Evolutionary conservation across 1,139 yeast species (phyloP), one percentile per base, ranked within the genome.

Genomic region (Groenewaldozyma sp.): DNA sequence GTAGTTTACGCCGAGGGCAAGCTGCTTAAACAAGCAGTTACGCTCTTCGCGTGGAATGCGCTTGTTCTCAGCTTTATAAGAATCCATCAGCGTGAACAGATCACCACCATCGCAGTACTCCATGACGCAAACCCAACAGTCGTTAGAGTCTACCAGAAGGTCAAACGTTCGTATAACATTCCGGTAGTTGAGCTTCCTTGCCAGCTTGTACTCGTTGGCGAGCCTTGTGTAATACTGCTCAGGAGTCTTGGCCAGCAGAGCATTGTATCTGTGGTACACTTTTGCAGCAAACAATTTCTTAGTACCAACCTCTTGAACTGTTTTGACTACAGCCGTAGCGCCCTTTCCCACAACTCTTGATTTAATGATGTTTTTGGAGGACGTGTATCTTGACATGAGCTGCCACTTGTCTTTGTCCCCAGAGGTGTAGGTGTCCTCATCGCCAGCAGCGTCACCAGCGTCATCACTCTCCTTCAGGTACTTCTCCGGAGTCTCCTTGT

Each of bases 91-190:
- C 0, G 75, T 60, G 51, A 71, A 81, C 28, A 82, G 62, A 58
- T 82, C 87, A 28, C 93, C 91, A 38, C 84, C 80, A 2, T 78
- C 73, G 41, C 86, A 74, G 54, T 76, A 79, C 53, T 78, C 86
- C 86, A 82, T 77, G n/a, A 82, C 81, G 33, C 78, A 73, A 50
- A 82, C 76, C 48, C 80, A 76, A n/a, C 53, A 43, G 28, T 52
- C 54, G 18, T 43, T 41, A 16, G 48, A 45, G 29, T 50, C 54
- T 22, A 52, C 38, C 36, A 59, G 51, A 40, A 84, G 63, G 56
- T 83, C 94, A 27, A 78, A 67, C 2, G 86, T 76, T 45, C 73
- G 71, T 27, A 80, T 74, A 22, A 84, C 73, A 48, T 86, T 82
- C 43, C 80, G 76, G 54, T 78, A 81, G 44, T 78, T 73, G 45